Conservation (phyloP, 2,329 filamentous ascomycete species). For the Fusarium tjaetaba region DNA sequence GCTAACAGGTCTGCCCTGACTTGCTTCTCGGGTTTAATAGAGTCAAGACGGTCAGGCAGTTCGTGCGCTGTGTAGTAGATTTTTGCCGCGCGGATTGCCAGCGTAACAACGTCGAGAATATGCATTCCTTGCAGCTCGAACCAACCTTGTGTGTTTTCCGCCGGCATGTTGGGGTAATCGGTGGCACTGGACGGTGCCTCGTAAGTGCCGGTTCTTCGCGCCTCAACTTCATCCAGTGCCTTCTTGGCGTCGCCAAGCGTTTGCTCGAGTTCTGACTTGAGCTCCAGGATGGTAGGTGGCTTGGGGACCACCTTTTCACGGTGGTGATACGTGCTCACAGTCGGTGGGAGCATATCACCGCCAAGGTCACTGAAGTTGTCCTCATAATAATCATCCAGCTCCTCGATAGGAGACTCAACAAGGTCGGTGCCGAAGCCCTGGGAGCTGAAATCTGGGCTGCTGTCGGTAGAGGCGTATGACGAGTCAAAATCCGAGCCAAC, state of each 20-base stretch:
- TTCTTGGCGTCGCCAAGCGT: constrained; percentile 75
- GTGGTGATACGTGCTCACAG: constrained; percentile 93
- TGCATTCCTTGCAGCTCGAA: constrained; percentile 91
- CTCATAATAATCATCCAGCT: constrained; percentile 62
- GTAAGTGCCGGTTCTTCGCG: constrained; percentile 48
- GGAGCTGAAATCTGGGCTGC: constrained; percentile 64
- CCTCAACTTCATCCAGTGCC: constrained; percentile 69
- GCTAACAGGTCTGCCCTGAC: constrained; percentile 85
- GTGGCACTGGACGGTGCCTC: constrained; percentile 43
- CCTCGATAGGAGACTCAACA: constrained; percentile 60
- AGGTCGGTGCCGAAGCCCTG: constrained; percentile 52
- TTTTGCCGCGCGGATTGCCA: constrained; percentile 95
- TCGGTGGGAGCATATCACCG: constrained; percentile 91
- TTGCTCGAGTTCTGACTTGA: constrained; percentile 74
- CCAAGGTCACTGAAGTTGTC: constrained; percentile 71
- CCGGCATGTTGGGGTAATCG: constrained; percentile 53
- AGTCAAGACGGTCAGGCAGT: constrained; percentile 82
- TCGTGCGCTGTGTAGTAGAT: constrained; percentile 96
- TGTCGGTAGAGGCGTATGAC: constrained; percentile 68
- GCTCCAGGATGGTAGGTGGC: constrained; percentile 82
- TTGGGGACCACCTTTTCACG: constrained; percentile 83
- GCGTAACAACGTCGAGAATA: constrained; percentile 89
- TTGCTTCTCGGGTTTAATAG: constrained; percentile 87
- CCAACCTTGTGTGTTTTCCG: constrained; percentile 70
- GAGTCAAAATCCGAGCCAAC: constrained; percentile 64